Evolutionary conservation across 208 protist species (phyloP).

Genomic region (Trypanosomatidae sp.): DNA sequence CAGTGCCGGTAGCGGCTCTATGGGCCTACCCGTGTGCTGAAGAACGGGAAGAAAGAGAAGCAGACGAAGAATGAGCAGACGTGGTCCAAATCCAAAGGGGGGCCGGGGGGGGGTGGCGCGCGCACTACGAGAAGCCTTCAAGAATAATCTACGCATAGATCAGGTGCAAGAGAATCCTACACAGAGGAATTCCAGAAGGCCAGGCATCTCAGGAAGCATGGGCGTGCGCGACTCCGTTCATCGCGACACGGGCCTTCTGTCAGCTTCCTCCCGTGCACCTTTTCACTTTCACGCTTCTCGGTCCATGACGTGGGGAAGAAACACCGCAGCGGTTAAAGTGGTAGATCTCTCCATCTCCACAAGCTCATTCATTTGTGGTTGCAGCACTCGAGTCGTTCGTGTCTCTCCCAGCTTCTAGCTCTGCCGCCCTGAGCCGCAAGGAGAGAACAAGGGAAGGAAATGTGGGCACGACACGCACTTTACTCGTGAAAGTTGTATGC

Average conservation of each 20-base stretch:
- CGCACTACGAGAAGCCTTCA: not conserved
- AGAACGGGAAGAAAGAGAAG: not conserved
- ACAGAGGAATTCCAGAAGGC: not conserved
- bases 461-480: not conserved
- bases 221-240: not conserved
- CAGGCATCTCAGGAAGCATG: not conserved
- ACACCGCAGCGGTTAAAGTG: not conserved
- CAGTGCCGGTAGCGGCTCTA: not conserved
- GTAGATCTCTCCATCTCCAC: not conserved
- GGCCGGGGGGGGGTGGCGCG: not conserved
- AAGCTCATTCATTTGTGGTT: not conserved
- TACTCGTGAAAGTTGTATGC: constrained; percentile 56
- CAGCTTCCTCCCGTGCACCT: not conserved
- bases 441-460: not conserved
- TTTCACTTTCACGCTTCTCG: not conserved
- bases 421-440: not conserved
- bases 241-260: not conserved
- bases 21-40: not conserved
- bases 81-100: not conserved
- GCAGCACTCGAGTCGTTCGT: not conserved
- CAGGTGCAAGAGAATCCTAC: not conserved
- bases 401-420: not conserved
- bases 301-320: not conserved
- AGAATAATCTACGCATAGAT: not conserved
- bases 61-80: not conserved